Evolutionary conservation across 768 basidiomycete species (phyloP), one percentile per base, ranked within the genome.

Genomic region (Pisolithus albus): DNA sequence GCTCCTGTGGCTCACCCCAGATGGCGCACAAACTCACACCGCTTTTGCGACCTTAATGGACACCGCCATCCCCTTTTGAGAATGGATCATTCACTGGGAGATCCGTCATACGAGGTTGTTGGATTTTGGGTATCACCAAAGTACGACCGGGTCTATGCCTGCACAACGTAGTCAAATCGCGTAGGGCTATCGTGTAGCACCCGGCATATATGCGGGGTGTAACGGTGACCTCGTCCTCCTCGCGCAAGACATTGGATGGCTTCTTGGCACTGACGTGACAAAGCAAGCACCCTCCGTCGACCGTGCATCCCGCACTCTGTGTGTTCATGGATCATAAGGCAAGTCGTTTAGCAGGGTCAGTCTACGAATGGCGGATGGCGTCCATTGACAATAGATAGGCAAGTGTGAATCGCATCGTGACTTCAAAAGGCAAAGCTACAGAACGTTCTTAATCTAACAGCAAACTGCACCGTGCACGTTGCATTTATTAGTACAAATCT

Each of bases 121-220:
- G 86, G 11, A 64, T 61, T 59, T 86, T 87, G 11, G 86, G 85
- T 59, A 88, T 77, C 16, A 88, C 79, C 7, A 88, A 76, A 11
- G 80, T 78, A 64, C 87, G 86, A 2, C 86, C 86, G 24, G 64
- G 70, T 41, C 86, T 49, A 87, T 85, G 66, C 87, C 86, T 85
- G 7, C 30, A 30, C 10, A 9, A 30, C 30, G 10, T 30, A 5
- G 7, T 26, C 7, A 4, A 26, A 4, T 26, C 26, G 26, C 26
- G 26, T 26, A 5, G 26, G 26, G 4, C 7, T 1, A 9, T 10
- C 30, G 8, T 2, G 30, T 10, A 8, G 30, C 30, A 5, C 10
- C 10, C 30, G 8, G 7, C 10, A 9, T 9, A 30, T 10, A 3
- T 7, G 8, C 30, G 2, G 10, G 86, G 72, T 46, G 88, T 78